Percentiles rank a stretch among this genome's conserved stretches.
Conservation (phyloP, 2,329 filamentous ascomycete species). For the Elsinoe necatrix region DNA sequence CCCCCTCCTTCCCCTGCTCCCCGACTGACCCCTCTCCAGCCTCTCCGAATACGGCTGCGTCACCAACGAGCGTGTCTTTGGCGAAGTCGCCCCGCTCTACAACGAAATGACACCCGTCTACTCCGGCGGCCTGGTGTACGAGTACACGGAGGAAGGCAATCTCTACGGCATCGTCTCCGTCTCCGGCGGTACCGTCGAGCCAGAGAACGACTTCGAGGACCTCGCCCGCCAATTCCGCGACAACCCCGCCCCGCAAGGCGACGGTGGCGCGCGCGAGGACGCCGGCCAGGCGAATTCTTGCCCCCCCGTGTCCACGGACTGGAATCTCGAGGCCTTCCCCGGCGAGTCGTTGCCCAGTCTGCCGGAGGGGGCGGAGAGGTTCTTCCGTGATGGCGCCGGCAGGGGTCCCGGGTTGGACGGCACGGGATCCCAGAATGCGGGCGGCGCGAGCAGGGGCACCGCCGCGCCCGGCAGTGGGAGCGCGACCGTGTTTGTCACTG, state of each 20-base stretch:
- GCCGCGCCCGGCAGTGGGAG: constrained; percentile 44
- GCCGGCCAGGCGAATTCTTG: constrained; percentile 46
- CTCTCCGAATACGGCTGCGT: constrained; percentile 92
- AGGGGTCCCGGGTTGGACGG: constrained; percentile 48
- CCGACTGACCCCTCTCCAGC: constrained; percentile 28
- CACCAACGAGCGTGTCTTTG: constrained; percentile 71
- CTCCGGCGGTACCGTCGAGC: constrained; percentile 43
- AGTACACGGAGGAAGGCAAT: constrained; percentile 76
- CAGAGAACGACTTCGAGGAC: constrained; percentile 56
- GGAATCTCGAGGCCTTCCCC: constrained; percentile 45
- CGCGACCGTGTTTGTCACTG: constrained; percentile 33
- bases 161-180: constrained; percentile 73
- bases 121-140: constrained; percentile 93
- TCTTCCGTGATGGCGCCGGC: constrained; percentile 51
- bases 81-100: constrained; percentile 75
- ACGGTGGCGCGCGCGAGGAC: constrained; percentile 50
- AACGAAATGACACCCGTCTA: constrained; percentile 81
- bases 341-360: constrained; percentile 47
- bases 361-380: constrained; percentile 47
- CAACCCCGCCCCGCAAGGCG: constrained; percentile 45
- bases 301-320: constrained; percentile 46
- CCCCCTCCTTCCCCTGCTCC: constrained; percentile 18
- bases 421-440: constrained; percentile 48
- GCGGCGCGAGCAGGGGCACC: constrained; percentile 41
- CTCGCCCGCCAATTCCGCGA: constrained; percentile 45